A percentile compares a stretch with the other conserved stretches of the same genome.
phyloP scores from a whole-genome alignment of 495 filamentous ascomycete genomes.

The Neurospora sublineolata region DNA sequence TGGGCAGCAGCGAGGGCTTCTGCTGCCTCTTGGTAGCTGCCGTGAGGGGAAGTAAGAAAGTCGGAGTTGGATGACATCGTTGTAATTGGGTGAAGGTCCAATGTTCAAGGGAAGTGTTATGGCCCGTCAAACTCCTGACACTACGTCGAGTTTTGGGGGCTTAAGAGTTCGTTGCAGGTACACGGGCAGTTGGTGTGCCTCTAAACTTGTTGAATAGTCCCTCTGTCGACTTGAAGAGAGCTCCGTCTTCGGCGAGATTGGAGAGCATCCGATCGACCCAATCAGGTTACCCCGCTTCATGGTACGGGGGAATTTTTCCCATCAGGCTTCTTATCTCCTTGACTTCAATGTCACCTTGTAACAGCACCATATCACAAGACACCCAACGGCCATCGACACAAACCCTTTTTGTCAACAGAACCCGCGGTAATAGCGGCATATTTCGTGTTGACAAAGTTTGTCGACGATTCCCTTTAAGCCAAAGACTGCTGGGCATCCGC shows the following conservation, averaged over 20 bases:
- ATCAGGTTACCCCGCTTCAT: neutral
- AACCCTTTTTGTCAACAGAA: neutral
- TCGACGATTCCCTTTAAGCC: neutral
- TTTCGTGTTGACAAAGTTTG: neutral
- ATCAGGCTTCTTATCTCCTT: neutral
- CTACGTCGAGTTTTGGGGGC: neutral
- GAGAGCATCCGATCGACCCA: neutral
- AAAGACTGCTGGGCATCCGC: neutral
- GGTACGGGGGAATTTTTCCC: neutral
- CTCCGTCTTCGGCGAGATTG: neutral
- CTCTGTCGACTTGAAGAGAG: neutral
- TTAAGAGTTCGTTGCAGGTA: neutral
- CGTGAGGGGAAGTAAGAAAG: neutral
- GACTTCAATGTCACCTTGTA: too few relatives aligned
- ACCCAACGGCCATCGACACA: too few relatives aligned
- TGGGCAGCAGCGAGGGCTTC: conserved; percentile 20
- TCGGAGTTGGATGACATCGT: neutral
- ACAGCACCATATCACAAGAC: too few relatives aligned
- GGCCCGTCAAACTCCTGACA: neutral
- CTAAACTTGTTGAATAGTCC: too few relatives aligned
- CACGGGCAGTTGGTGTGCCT: neutral
- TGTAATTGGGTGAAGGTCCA: neutral
- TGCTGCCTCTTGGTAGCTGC: neutral
- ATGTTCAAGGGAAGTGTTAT: neutral
- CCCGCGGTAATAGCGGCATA: neutral